Evolutionary conservation across 768 basidiomycete species (phyloP).

Genomic region (Boletus barrowsii): DNA sequence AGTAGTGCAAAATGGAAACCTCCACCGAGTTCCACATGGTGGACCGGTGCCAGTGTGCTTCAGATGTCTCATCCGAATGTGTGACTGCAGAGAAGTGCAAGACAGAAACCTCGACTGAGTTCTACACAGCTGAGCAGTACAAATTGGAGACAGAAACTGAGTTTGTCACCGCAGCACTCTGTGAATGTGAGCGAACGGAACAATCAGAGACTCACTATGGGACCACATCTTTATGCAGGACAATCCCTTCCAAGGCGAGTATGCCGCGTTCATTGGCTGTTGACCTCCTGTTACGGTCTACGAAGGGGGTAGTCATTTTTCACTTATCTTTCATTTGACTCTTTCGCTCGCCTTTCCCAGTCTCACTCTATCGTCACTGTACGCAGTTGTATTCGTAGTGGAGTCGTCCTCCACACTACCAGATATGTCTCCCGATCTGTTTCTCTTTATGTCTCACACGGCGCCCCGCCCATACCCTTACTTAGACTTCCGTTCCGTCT

Average conservation of each 20-base stretch:
- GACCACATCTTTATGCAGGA: slow-evolving; percentile 43
- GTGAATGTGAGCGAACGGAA: slow-evolving; percentile 28
- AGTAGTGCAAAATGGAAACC: slow-evolving; percentile 40
- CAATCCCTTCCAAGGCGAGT: slow-evolving; percentile 35
- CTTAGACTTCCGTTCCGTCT: no score
- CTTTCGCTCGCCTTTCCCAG: no score
- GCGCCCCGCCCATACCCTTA: no score
- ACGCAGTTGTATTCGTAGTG: no score
- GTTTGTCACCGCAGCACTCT: slow-evolving; percentile 44
- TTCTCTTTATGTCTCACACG: no score
- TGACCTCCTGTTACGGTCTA: no score
- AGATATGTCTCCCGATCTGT: no score
- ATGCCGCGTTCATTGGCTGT: slow-evolving; percentile 36
- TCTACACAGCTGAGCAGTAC: slow-evolving; percentile 51
- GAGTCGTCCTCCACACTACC: no score
- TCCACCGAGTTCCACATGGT: slow-evolving; percentile 50
- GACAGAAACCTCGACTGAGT: slow-evolving; percentile 44
- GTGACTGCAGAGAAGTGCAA: slow-evolving; percentile 48
- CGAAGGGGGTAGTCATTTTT: no score
- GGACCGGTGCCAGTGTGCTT: slow-evolving; percentile 33
- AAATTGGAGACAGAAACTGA: slow-evolving; percentile 38
- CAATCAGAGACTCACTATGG: slow-evolving; percentile 48
- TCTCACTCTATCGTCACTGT: no score
- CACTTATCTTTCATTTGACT: no score
- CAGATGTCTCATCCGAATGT: slow-evolving; percentile 45